Conservation (phyloP, 768 basidiomycete genomes). For the Neoboletus subvelutipes region DNA sequence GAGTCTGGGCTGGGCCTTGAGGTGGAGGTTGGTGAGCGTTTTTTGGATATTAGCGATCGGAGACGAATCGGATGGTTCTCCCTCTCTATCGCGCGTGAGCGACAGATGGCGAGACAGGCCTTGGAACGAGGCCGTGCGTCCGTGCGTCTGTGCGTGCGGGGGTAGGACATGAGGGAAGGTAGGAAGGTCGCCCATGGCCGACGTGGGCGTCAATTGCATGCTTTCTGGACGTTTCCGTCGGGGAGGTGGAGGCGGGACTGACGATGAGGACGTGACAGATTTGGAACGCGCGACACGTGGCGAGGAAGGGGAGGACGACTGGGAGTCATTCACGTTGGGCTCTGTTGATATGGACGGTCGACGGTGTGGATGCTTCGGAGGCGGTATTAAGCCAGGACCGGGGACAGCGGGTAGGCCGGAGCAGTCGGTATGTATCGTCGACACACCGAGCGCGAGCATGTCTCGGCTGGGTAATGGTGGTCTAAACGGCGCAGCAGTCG, state of each 20-base stretch:
- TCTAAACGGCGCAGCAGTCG: conserved; percentile 13
- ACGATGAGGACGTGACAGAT: conserved; percentile 45
- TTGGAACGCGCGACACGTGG: conserved; percentile 51
- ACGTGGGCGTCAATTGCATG: conserved; percentile 44
- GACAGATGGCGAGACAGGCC: conserved; percentile 41
- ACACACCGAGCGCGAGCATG: conserved; percentile 1
- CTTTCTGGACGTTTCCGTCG: conserved; percentile 63
- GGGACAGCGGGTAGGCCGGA: conserved; percentile 2
- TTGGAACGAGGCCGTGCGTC: conserved; percentile 22
- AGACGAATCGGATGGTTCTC: conserved; percentile 24
- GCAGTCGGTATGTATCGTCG: conserved; percentile 6
- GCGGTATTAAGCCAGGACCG: conserved; percentile 34
- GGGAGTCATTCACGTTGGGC: conserved; percentile 25
- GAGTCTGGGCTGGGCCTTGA: conserved; percentile 48
- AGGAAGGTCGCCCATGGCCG: conserved; percentile 17
- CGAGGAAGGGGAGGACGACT: conserved; percentile 27
- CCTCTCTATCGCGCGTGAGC: conserved; percentile 28
- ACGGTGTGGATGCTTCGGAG: conserved; percentile 59
- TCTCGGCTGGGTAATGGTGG: conserved; percentile 27
- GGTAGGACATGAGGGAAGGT: conserved; percentile 3
- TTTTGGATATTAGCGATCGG: conserved; percentile 43
- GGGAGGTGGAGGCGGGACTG: conserved; percentile 43
- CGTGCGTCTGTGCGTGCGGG: conserved; percentile 13
- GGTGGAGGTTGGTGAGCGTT: conserved; percentile 40
- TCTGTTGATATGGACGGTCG: conserved; percentile 32